These are phyloP conservation scores for Alternaria sp. DNA, from an alignment of 2,329 filamentous ascomycete genomes.

Conservation along the genomic window DNA sequence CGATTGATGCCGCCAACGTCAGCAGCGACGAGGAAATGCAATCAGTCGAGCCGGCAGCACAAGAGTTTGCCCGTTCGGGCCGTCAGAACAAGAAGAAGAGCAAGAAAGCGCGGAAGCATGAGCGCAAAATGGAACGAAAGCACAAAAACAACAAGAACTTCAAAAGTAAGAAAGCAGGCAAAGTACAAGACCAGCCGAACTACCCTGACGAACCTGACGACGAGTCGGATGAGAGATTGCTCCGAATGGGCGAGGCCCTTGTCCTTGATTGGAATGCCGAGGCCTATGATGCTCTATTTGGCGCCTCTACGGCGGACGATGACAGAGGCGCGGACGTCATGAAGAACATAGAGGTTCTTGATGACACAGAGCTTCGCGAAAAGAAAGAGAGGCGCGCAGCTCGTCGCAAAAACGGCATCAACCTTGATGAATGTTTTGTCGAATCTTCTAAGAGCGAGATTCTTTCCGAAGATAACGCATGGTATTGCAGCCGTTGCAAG, in stretches of 20 bases:
- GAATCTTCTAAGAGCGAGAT: constrained; percentile 96
- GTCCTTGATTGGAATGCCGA: constrained; percentile 83
- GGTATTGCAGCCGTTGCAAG: constrained; percentile 97
- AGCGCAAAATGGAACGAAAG: constrained; percentile 35
- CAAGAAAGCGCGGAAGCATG: constrained; percentile 40
- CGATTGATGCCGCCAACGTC: constrained; percentile 38
- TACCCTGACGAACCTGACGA: constrained; percentile 42
- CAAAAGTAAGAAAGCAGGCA: constrained; percentile 41
- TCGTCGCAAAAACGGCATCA: constrained; percentile 77
- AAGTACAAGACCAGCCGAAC: constrained; percentile 35
- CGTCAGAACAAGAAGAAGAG: constrained; percentile 43
- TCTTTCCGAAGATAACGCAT: constrained; percentile 92
- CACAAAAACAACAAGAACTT: constrained; percentile 43
- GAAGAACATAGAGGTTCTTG: constrained; percentile 61
- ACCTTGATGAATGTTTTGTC: constrained; percentile 86
- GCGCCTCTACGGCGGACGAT: constrained; percentile 50
- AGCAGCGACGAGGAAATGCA: constrained; percentile 48
- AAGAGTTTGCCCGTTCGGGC: constrained; percentile 31
- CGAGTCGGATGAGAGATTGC: constrained; percentile 65
- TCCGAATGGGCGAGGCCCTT: constrained; percentile 83
- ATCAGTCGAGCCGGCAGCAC: constrained; percentile 31
- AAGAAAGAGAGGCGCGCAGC: constrained; percentile 67
- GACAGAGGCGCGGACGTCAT: constrained; percentile 68
- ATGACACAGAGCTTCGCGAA: constrained; percentile 65
- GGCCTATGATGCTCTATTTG: constrained; percentile 74